These are phyloP conservation scores for Aristolochia fimbriata DNA, from an alignment of 164 flowering plant genomes.

Conservation along the genomic window DNA sequence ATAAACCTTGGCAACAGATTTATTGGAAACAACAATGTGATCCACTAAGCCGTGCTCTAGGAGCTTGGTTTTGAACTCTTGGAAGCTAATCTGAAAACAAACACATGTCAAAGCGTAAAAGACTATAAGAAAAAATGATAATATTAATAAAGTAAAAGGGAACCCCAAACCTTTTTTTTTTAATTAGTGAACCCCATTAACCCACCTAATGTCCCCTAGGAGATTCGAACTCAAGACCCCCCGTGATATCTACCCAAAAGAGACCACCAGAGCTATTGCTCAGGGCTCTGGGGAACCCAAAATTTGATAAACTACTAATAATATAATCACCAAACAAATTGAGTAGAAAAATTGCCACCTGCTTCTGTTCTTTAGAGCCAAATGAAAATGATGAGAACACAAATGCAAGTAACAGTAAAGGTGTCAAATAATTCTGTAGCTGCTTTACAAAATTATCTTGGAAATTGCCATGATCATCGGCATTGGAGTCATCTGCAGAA, in stretches of 20 bases:
- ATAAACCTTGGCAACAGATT: constrained; percentile 80
- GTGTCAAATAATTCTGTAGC: constrained; percentile 38
- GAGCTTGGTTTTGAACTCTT: constrained; percentile 85
- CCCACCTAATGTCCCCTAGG: too few relatives aligned
- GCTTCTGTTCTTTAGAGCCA: constrained; percentile 46
- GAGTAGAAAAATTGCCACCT: constrained; percentile 21
- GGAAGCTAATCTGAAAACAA: constrained; percentile 71
- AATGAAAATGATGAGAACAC: constrained; percentile 43
- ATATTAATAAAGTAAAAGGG: too few relatives aligned
- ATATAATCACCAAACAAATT: not conserved
- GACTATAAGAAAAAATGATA: too few relatives aligned
- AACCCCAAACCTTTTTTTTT: too few relatives aligned
- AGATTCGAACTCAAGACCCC: too few relatives aligned
- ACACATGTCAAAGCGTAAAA: not conserved
- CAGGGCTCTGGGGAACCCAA: too few relatives aligned
- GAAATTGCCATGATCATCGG: constrained; percentile 46
- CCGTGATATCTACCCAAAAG: too few relatives aligned
- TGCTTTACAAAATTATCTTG: constrained; percentile 41
- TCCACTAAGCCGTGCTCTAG: constrained; percentile 87
- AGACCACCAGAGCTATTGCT: too few relatives aligned
- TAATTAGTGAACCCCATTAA: too few relatives aligned
- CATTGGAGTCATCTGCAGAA: constrained; percentile 44
- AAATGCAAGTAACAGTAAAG: constrained; percentile 43
- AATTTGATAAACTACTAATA: too few relatives aligned
- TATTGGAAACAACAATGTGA: constrained; percentile 72